Conservation (phyloP, 768 basidiomycete genomes). For the Calocybe cyanea region DNA sequence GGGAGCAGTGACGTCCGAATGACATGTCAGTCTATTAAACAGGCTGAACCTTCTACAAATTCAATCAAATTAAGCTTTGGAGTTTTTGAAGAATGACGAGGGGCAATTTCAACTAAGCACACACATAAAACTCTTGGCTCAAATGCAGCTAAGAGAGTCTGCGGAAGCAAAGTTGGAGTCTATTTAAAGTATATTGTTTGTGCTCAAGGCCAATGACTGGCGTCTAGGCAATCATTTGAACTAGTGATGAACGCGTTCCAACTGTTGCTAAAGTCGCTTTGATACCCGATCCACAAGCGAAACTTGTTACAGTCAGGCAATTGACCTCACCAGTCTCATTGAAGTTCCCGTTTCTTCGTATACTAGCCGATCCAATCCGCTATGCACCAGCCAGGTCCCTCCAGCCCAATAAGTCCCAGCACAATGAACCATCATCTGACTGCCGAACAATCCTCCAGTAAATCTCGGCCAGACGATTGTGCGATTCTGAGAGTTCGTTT, state of each 20-base stretch:
- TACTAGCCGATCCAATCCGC: no score
- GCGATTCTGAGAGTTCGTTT: constrained; percentile 13
- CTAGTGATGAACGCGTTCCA: constrained; percentile 19
- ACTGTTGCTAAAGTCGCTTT: constrained; percentile 6
- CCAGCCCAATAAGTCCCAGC: constrained; percentile 26
- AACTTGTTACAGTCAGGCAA: constrained; percentile 11
- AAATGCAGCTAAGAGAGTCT: no score
- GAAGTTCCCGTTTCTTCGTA: no score
- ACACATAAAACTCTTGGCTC: no score
- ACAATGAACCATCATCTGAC: constrained; percentile 28
- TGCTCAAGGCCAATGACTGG: background rate
- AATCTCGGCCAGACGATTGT: constrained; percentile 44
- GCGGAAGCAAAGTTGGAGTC: no score
- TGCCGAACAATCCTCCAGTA: constrained; percentile 33
- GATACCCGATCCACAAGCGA: constrained; percentile 9
- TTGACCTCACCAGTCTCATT: no score
- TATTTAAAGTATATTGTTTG: constrained; percentile 1
- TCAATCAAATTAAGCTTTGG: no score
- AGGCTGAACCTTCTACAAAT: background rate
- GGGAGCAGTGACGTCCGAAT: no score
- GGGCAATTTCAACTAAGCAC: no score
- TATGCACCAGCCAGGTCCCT: constrained; percentile 39
- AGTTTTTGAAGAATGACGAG: no score
- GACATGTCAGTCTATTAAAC: no score
- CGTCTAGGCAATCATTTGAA: constrained; percentile 29